Evolutionary conservation across 768 basidiomycete genomes (phyloP).

Genomic region (Pleurotus citrinopileatus): DNA sequence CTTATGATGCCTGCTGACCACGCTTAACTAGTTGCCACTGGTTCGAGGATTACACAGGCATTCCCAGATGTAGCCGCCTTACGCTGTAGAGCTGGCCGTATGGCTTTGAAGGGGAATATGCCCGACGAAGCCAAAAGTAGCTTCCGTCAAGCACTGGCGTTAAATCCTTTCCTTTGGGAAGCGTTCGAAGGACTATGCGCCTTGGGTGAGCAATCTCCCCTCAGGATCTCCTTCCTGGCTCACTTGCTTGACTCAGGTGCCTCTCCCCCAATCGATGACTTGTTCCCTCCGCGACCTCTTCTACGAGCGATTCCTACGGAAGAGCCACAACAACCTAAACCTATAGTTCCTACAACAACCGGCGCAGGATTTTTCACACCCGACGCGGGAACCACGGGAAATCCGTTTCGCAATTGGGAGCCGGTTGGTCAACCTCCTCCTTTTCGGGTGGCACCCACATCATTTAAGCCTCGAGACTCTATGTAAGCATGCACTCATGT

Average conservation of each 20-base stretch:
- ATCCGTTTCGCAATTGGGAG: conserved; percentile 58
- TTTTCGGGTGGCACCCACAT: conserved; percentile 52
- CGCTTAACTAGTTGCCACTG: conserved; percentile 48
- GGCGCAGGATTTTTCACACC: conserved; percentile 78
- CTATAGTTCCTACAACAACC: conserved; percentile 50
- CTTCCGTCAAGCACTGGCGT: conserved; percentile 66
- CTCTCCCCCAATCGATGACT: conserved; percentile 66
- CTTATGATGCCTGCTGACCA: background rate
- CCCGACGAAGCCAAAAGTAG: conserved; percentile 67
- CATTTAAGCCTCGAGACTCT: conserved; percentile 55
- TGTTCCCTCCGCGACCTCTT: conserved; percentile 69
- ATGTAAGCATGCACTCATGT: conserved; percentile 41
- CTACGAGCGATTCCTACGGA: conserved; percentile 53
- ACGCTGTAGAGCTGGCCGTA: conserved; percentile 72
- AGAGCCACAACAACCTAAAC: conserved; percentile 38
- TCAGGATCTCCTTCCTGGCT: conserved; percentile 13
- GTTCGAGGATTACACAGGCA: conserved; percentile 47
- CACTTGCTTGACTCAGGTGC: conserved; percentile 44
- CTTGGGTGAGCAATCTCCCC: conserved; percentile 48
- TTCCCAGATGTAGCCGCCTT: conserved; percentile 74
- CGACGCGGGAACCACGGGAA: conserved; percentile 53
- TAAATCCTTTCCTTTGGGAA: conserved; percentile 88
- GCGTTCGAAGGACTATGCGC: conserved; percentile 86
- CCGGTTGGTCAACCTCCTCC: conserved; percentile 45
- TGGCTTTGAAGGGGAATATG: conserved; percentile 78